Conservation (phyloP, 2,329 filamentous ascomycete species). For the Ophiocordyceps australis region DNA sequence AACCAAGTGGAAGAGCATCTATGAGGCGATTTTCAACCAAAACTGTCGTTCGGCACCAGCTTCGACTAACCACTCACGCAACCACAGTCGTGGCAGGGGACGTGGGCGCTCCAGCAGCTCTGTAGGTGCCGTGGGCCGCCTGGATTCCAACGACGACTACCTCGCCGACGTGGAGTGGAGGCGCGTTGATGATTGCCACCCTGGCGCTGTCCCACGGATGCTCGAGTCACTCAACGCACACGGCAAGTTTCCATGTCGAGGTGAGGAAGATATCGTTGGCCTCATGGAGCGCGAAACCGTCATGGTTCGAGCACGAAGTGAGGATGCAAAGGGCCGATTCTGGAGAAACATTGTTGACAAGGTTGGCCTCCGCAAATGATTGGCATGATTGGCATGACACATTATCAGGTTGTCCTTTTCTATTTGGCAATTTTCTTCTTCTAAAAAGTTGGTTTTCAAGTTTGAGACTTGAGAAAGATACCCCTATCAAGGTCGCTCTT, state of each 20-base stretch:
- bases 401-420: too few species aligned
- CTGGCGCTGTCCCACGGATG: conserved; percentile 50
- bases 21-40: conserved; percentile 44
- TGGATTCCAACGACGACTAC: conserved; percentile 15
- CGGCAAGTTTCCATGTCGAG: conserved; percentile 75
- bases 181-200: conserved; percentile 33
- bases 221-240: conserved; percentile 49
- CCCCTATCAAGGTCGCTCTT: conserved; percentile 9
- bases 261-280: conserved; percentile 84
- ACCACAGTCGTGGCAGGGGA: conserved; percentile 19
- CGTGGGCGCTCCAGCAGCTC: conserved; percentile 19
- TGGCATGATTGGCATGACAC: too few species aligned
- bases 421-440: too few species aligned
- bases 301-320: conserved; percentile 27
- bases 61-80: conserved; percentile 13
- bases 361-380: conserved; percentile 12
- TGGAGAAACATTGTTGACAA: conserved; percentile 29
- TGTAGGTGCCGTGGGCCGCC: conserved; percentile 16
- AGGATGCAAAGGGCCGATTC: conserved; percentile 26
- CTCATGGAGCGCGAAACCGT: conserved; percentile 56
- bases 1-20: conserved; percentile 49
- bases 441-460: too few species aligned
- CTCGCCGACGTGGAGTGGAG: conserved; percentile 24
- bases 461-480: conserved; percentile 7
- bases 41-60: conserved; percentile 14